Percentiles rank a stretch among this genome's conserved stretches.
Conservation (phyloP, 2,329 filamentous ascomycete species). For the Trichophyton equinum region DNA sequence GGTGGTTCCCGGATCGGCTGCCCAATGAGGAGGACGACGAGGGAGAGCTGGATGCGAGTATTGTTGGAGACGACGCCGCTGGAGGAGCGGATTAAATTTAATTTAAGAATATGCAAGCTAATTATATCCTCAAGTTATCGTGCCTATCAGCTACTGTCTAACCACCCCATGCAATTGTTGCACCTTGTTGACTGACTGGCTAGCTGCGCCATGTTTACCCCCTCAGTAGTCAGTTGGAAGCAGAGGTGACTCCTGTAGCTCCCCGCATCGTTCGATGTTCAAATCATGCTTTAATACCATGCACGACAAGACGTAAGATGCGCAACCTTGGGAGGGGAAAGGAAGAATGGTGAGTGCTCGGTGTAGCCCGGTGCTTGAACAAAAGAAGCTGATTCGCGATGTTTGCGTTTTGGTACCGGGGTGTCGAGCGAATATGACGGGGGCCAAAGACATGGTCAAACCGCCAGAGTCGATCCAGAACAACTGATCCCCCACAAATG, state of each 20-base stretch:
- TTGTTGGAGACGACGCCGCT: background rate
- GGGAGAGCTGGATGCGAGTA: constrained; percentile 6
- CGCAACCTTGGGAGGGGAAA: background rate
- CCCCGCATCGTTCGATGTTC: background rate
- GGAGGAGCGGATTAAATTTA: background rate
- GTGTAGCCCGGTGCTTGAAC: background rate
- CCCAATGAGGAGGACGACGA: constrained; percentile 32
- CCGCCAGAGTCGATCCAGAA: background rate
- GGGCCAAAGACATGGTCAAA: background rate
- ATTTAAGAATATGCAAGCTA: no score
- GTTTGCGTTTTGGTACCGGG: background rate
- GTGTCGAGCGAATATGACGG: background rate
- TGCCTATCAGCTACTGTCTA: no score
- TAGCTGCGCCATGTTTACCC: background rate
- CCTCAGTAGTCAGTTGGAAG: background rate
- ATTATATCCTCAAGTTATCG: no score
- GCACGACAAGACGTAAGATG: background rate
- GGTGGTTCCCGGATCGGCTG: constrained; percentile 40
- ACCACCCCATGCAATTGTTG: no score
- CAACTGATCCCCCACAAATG: background rate
- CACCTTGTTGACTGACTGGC: no score
- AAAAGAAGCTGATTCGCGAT: background rate
- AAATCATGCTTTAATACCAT: background rate
- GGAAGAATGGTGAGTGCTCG: background rate
- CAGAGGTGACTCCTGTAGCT: background rate